phyloP scores from a whole-genome alignment of 2,329 filamentous ascomycete genomes.

The Botrytis elliptica region DNA sequence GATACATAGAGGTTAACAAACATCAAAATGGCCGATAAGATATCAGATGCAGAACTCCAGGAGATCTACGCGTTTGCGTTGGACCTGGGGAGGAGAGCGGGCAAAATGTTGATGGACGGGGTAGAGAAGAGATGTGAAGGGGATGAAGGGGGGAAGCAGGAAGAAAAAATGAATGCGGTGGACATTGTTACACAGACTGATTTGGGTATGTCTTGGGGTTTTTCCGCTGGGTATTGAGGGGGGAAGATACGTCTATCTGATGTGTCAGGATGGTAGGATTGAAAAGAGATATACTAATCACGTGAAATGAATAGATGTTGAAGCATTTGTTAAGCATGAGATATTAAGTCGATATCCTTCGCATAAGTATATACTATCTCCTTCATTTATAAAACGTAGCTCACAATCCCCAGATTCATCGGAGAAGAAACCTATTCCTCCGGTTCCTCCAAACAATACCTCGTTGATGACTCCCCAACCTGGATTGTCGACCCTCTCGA shows the following conservation, averaged over 20 bases:
- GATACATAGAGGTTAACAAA: not conserved
- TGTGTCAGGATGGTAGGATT: not conserved
- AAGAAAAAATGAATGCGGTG: constrained; percentile 72
- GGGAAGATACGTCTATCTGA: not conserved
- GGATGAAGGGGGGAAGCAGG: constrained; percentile 35
- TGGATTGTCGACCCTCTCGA: constrained; percentile 79
- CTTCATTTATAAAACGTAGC: too few species aligned
- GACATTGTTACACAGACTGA: constrained; percentile 78
- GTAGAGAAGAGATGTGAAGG: constrained; percentile 50
- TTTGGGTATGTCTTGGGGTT: constrained; percentile 51
- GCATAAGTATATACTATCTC: constrained; percentile 55
- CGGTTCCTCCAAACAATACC: constrained; percentile 64
- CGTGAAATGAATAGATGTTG: constrained; percentile 55
- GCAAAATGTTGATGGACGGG: constrained; percentile 63
- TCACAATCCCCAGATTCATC: constrained; percentile 57
- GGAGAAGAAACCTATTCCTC: constrained; percentile 76
- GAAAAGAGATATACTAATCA: constrained; percentile 15
- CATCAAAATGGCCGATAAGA: not conserved
- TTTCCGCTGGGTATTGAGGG: not conserved
- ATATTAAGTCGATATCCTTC: constrained; percentile 61
- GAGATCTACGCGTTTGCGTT: constrained; percentile 70
- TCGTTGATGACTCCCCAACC: constrained; percentile 62
- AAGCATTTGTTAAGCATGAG: constrained; percentile 63
- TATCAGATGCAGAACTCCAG: constrained; percentile 50
- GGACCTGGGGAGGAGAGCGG: constrained; percentile 68